These are phyloP conservation scores for Globisporangium canariense DNA, from an alignment of 352 stramenopile species.

Conservation along the genomic window DNA sequence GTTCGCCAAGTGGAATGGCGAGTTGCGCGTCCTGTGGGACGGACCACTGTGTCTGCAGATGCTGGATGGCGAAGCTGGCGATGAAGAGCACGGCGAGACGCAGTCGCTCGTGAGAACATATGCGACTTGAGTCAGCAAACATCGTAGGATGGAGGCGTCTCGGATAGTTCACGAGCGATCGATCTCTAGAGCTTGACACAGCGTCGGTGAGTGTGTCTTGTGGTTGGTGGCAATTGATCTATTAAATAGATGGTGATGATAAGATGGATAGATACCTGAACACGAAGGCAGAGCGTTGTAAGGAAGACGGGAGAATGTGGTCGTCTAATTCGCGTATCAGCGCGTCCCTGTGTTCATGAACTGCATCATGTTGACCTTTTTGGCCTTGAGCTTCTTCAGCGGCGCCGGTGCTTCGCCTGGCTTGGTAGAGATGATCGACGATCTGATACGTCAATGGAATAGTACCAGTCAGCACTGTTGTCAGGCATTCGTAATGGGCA, in stretches of 20 bases:
- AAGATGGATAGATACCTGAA: neutral
- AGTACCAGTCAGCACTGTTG: no score
- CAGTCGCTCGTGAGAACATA: conserved; percentile 11
- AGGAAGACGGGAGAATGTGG: neutral
- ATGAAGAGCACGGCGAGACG: conserved; percentile 5
- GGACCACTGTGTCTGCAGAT: conserved; percentile 43
- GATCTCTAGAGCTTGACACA: neutral
- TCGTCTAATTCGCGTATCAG: neutral
- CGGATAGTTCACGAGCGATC: neutral
- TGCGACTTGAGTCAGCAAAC: neutral
- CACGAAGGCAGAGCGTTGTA: neutral
- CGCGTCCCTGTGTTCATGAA: conserved; percentile 59
- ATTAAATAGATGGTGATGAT: conserved; percentile 6
- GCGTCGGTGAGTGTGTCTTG: neutral
- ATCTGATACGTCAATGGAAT: conserved; percentile 15
- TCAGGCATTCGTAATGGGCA: no score
- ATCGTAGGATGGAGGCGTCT: neutral
- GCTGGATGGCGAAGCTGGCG: neutral
- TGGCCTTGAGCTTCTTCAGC: conserved; percentile 28
- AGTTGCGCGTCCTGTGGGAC: conserved; percentile 77
- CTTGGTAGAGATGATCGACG: conserved; percentile 24
- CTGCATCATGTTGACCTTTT: conserved; percentile 81
- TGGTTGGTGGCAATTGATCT: neutral
- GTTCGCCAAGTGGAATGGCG: conserved; percentile 45
- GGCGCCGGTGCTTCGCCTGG: neutral